Base-by-base conservation (phyloP, 2,329 filamentous ascomycete species). In the Raffaelea arxii region DNA sequence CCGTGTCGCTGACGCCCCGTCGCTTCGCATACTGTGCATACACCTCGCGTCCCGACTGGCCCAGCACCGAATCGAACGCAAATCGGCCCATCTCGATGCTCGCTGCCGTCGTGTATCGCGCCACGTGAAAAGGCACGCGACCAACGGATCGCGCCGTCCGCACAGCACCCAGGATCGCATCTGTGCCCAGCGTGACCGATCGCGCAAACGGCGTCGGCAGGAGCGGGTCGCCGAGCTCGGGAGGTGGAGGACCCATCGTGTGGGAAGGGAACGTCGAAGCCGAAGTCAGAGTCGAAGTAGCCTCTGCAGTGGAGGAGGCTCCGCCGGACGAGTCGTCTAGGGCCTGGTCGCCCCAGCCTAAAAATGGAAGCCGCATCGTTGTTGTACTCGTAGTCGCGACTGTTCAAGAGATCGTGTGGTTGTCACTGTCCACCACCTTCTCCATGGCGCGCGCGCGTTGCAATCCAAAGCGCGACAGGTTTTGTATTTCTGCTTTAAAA, bases 101-200 rank as follows among this genome's bases (percentile, higher is more conserved):
- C 3, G 76, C 77, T 3, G 80, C 59, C 1, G 75, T 77, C 7
- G 75, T 77, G 54, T 75, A 63, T 48, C 72, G 71, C 25, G 74
- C 74, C 11, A 72, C 73, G 52, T 72, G 67, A 47, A 79, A 66
- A 25, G 72, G 64, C 53, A 70, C 75, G 14, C 69, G 68, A 36
- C 73, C 67, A 27, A 78, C 63, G n/a, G 72, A 58, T 4, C 72
- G 73, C 36, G 73, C 68, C 35, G 77, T 59, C 6, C 75, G 72
- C 22, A 80, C 67, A 25, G 72, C 73, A 22, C 82, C 65, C 24
- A 74, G 72, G 16, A 77, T 76, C 3, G 78, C 80, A 46, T 76
- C 70, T 3, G 78, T 77, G 11, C 77, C 74, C 39, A 82, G 63
- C 53, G 77, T 81, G 46, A 84, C 70, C 24, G 71, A 71, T 44